These are phyloP conservation scores for Akanthomyces muscarius DNA, from an alignment of 2,329 filamentous ascomycete species.

Conservation along the genomic window DNA sequence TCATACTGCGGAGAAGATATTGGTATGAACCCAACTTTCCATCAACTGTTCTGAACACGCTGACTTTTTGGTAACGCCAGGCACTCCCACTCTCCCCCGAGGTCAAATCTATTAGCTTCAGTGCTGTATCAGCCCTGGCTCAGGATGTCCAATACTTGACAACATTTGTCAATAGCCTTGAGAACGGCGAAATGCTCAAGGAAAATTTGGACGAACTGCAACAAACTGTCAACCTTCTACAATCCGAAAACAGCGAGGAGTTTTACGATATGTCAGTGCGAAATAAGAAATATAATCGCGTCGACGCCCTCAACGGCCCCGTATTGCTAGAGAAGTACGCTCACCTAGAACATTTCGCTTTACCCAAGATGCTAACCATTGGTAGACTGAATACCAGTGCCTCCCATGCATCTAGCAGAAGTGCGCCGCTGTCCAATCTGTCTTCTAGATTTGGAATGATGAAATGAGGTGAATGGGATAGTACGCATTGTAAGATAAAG, in stretches of 20 bases:
- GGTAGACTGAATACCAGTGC: slow-evolving; percentile 57
- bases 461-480: slow-evolving; percentile 32
- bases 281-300: slow-evolving; percentile 90
- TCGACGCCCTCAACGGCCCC: slow-evolving; percentile 86
- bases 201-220: slow-evolving; percentile 90
- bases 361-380: slow-evolving; percentile 24
- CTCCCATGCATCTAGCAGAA: slow-evolving; percentile 54
- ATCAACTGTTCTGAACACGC: not conserved
- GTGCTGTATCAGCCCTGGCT: slow-evolving; percentile 75
- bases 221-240: slow-evolving; percentile 86
- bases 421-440: slow-evolving; percentile 65
- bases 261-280: slow-evolving; percentile 89
- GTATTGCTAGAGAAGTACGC: slow-evolving; percentile 84
- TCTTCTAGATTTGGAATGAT: slow-evolving; percentile 72
- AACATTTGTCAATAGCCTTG: slow-evolving; percentile 80
- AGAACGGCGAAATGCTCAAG: slow-evolving; percentile 77
- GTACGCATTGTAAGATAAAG: slow-evolving; percentile 17
- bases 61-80: slow-evolving; percentile 33
- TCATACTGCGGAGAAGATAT: slow-evolving; percentile 81
- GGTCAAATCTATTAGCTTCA: slow-evolving; percentile 81
- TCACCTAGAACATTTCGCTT: not conserved
- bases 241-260: slow-evolving; percentile 86
- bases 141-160: slow-evolving; percentile 81
- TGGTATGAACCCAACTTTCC: slow-evolving; percentile 46
- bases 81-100: slow-evolving; percentile 71